Percentiles rank a stretch among this genome's conserved stretches.
These are phyloP conservation scores for Erodium moschatum DNA, from an alignment of 441 rosid genomes.

Conservation along the genomic window DNA sequence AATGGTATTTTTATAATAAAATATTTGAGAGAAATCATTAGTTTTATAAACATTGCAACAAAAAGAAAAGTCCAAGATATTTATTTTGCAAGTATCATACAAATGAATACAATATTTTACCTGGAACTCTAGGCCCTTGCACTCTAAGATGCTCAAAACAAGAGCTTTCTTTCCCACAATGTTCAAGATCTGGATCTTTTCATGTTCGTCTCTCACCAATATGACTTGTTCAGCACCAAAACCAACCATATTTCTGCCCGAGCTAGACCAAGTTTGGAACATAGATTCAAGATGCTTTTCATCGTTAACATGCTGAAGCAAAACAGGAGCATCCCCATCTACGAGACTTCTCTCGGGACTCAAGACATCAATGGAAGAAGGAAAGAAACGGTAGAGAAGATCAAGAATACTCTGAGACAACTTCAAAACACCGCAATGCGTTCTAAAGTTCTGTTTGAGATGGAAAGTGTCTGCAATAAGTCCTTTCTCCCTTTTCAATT, in stretches of 20 bases:
- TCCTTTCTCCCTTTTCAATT: slow-evolving; percentile 6
- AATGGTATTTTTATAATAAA: too few species aligned
- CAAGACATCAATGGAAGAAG: slow-evolving; percentile 11
- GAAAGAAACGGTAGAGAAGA: slow-evolving; percentile 19
- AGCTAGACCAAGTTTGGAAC: not conserved
- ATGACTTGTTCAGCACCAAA: slow-evolving; percentile 19
- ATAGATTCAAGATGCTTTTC: slow-evolving; percentile 6
- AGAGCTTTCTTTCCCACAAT: slow-evolving; percentile 17
- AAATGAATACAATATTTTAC: not conserved
- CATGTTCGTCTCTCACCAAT: slow-evolving; percentile 19
- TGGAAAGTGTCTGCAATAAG: not conserved
- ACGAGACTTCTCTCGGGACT: slow-evolving; percentile 15
- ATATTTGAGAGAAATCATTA: too few species aligned
- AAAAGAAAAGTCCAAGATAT: not conserved
- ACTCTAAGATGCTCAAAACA: slow-evolving; percentile 19
- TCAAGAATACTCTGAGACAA: slow-evolving; percentile 14
- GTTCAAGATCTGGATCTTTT: slow-evolving; percentile 8
- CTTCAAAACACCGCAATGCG: slow-evolving; percentile 17
- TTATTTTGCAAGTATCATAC: too few species aligned
- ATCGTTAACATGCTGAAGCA: not conserved
- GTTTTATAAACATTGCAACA: too few species aligned
- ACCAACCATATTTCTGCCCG: slow-evolving; percentile 7
- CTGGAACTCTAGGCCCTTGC: slow-evolving; percentile 25
- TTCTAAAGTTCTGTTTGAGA: slow-evolving; percentile 15
- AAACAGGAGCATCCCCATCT: slow-evolving; percentile 13